Conservation (phyloP, 768 basidiomycete genomes). For the Lactifluus rugatus region DNA sequence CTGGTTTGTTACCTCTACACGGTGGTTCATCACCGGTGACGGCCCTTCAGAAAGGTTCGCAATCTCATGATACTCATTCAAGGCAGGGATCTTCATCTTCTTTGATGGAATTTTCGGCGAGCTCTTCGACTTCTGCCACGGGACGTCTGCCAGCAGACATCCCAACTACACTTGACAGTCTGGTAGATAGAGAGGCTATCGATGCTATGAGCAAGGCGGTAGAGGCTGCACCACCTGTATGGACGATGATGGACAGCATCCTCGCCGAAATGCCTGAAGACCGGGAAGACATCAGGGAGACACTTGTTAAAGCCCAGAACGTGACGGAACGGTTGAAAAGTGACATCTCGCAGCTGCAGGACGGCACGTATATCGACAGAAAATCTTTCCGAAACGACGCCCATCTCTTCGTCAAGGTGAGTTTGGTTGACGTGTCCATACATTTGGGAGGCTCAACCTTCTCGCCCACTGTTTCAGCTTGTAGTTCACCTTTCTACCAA, state of each 20-base stretch:
- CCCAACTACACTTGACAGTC: conserved; percentile 45
- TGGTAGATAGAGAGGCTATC: conserved; percentile 71
- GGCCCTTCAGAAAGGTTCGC: neutral
- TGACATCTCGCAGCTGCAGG: conserved; percentile 48
- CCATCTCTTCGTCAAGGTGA: conserved; percentile 72
- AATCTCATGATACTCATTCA: conserved; percentile 27
- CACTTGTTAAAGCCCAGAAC: conserved; percentile 50
- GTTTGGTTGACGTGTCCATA: conserved; percentile 8
- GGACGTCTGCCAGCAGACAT: conserved; percentile 36
- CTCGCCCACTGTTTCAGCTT: conserved; percentile 33
- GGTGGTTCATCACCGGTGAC: neutral
- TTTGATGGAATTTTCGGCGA: conserved; percentile 32
- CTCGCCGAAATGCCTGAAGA: conserved; percentile 38
- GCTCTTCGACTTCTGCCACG: conserved; percentile 31
- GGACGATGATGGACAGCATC: conserved; percentile 71
- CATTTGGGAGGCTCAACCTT: neutral
- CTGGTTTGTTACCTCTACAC: conserved; percentile 11
- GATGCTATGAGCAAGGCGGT: conserved; percentile 72
- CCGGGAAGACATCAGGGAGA: conserved; percentile 39
- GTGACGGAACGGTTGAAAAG: conserved; percentile 55
- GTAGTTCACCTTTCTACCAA: conserved; percentile 69
- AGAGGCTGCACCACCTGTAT: conserved; percentile 70
- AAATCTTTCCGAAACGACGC: conserved; percentile 68
- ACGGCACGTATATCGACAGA: conserved; percentile 45
- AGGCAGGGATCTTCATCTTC: conserved; percentile 37